These are phyloP conservation scores for Panellus pusillus DNA, from an alignment of 768 basidiomycete genomes.

Conservation along the genomic window DNA sequence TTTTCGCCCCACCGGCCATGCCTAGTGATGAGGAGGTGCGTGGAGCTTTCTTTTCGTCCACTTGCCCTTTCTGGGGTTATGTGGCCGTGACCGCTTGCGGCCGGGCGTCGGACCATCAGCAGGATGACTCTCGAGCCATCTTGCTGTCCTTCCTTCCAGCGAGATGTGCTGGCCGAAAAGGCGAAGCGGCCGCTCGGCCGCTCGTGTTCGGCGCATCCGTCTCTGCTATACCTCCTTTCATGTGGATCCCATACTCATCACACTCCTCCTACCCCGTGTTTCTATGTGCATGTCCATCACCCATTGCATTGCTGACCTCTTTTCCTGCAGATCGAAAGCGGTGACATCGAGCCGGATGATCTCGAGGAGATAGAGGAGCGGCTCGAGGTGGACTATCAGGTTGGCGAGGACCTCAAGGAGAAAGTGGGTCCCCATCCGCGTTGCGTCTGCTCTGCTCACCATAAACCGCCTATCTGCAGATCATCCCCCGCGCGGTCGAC, in stretches of 20 bases:
- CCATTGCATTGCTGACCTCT: background rate
- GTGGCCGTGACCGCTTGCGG: no score
- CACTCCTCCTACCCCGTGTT: no score
- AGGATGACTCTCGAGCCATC: no score
- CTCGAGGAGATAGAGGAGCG: slow-evolving; percentile 90
- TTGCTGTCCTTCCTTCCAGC: no score
- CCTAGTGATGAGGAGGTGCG: slow-evolving; percentile 20
- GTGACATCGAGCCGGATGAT: slow-evolving; percentile 69
- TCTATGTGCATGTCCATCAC: background rate
- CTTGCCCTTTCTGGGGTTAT: background rate
- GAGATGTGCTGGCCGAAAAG: no score
- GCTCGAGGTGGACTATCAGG: slow-evolving; percentile 95
- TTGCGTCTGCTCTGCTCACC: background rate
- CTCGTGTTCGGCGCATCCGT: no score
- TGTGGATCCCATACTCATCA: no score
- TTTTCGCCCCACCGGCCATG: slow-evolving; percentile 52
- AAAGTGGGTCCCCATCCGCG: slow-evolving; percentile 52
- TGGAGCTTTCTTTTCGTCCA: background rate
- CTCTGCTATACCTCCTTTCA: no score
- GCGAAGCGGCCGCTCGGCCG: no score
- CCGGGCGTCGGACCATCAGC: no score
- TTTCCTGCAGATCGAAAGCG: no score
- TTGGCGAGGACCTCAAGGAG: slow-evolving; percentile 97
- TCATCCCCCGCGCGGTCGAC: slow-evolving; percentile 94
- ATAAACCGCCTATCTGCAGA: slow-evolving; percentile 39